Conservation (phyloP, 2,329 filamentous ascomycete genomes). For the Ampelomyces quisqualis region DNA sequence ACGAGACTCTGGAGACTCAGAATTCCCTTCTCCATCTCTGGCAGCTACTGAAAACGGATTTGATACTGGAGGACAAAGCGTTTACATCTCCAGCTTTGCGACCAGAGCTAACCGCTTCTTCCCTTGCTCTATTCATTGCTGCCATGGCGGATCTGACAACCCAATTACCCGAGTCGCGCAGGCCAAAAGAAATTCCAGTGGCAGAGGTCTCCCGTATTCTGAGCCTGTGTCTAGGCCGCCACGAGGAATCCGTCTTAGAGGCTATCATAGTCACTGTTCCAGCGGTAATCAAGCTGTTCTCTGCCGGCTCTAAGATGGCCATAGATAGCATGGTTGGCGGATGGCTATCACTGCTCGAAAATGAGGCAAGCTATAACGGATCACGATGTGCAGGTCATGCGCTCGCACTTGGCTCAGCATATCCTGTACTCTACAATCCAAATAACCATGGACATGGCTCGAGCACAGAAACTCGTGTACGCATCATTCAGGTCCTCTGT, state of each 20-base stretch:
- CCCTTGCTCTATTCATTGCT: constrained; percentile 58
- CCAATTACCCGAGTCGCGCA: constrained; percentile 3
- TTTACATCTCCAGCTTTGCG: constrained; percentile 52
- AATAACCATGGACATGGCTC: background rate
- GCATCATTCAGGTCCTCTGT: constrained; percentile 40
- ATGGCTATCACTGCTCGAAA: constrained; percentile 37
- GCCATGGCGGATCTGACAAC: constrained; percentile 25
- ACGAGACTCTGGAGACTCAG: background rate
- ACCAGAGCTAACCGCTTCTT: constrained; percentile 66
- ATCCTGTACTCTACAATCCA: constrained; percentile 18
- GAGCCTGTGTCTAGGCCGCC: constrained; percentile 38
- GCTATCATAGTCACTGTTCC: constrained; percentile 29
- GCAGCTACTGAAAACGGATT: constrained; percentile 31
- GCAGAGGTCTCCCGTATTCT: constrained; percentile 26
- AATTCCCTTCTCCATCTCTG: constrained; percentile 30
- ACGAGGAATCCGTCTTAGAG: constrained; percentile 38
- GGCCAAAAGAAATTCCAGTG: constrained; percentile 12
- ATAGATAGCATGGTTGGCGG: constrained; percentile 20
- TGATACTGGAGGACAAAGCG: constrained; percentile 42
- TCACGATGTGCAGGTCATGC: constrained; percentile 46
- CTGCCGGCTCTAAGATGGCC: constrained; percentile 6
- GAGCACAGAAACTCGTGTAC: constrained; percentile 14
- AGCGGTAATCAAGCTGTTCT: constrained; percentile 23
- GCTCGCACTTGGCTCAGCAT: constrained; percentile 48
- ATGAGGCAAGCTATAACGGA: constrained; percentile 44